Evolutionary conservation across 1,284 basidiomycete genomes (phyloP).

Genomic region (Ustilago vetiveriae): DNA sequence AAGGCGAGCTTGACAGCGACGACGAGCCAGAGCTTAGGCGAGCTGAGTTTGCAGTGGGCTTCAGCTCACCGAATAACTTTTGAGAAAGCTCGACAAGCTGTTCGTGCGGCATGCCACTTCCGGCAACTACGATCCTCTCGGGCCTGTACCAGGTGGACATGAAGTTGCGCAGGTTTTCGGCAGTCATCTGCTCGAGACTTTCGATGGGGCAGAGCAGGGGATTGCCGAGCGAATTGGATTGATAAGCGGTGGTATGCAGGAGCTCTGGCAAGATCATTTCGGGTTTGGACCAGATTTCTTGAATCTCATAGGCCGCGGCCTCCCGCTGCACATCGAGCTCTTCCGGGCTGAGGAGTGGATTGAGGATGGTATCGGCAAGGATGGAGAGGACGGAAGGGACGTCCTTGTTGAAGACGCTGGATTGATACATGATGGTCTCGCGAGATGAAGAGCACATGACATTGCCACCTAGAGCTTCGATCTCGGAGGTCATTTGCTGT

Average conservation of each 20-base stretch:
- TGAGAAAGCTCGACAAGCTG: slow-evolving; percentile 84
- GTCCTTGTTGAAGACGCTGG: slow-evolving; percentile 87
- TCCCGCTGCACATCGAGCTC: slow-evolving; percentile 86
- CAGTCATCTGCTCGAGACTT: slow-evolving; percentile 78
- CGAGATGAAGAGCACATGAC: slow-evolving; percentile 90
- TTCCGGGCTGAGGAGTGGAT: slow-evolving; percentile 79
- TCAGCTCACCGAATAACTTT: slow-evolving; percentile 79
- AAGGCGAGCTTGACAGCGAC: slow-evolving; percentile 25
- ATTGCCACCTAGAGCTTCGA: slow-evolving; percentile 89
- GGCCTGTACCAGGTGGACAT: slow-evolving; percentile 88
- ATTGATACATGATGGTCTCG: slow-evolving; percentile 98
- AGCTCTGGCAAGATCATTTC: slow-evolving; percentile 96
- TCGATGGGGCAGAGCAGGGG: slow-evolving; percentile 88
- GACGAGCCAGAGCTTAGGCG: slow-evolving; percentile 16
- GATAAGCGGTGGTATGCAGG: slow-evolving; percentile 86
- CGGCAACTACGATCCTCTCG: slow-evolving; percentile 92
- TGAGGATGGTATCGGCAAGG: slow-evolving; percentile 88
- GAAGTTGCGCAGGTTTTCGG: slow-evolving; percentile 75
- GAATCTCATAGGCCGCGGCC: slow-evolving; percentile 90
- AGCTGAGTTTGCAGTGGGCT: slow-evolving; percentile 12
- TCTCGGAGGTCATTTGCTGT: slow-evolving; percentile 81
- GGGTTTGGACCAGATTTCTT: slow-evolving; percentile 87
- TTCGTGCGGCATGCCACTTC: slow-evolving; percentile 89
- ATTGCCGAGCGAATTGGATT: slow-evolving; percentile 83
- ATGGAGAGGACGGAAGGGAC: slow-evolving; percentile 84